Conservation (phyloP, 345 rosid species). For the Bruguiera gymnorhiza region DNA sequence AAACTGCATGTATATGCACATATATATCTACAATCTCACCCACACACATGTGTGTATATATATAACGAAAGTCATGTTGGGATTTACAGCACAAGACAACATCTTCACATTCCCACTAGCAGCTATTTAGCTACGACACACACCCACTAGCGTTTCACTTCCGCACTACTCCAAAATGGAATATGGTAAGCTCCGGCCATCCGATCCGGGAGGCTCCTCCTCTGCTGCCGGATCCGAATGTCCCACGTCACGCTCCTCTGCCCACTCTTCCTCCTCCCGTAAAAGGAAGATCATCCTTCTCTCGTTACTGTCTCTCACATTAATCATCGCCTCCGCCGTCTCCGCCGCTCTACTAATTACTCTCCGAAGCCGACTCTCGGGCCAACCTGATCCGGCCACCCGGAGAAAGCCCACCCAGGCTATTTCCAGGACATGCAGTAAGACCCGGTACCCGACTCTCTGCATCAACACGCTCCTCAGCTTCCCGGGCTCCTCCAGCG, state of each 20-base stretch:
- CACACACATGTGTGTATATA: too few relatives aligned
- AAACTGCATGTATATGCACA: too few relatives aligned
- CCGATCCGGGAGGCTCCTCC: constrained; percentile 16
- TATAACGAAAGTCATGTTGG: too few relatives aligned
- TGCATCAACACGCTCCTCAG: constrained; percentile 66
- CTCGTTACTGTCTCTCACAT: constrained; percentile 36
- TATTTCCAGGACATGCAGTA: constrained; percentile 60
- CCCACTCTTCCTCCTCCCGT: constrained; percentile 9
- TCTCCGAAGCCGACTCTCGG: constrained; percentile 23
- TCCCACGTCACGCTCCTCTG: background rate
- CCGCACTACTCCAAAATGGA: background rate
- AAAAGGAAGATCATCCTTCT: constrained; percentile 43
- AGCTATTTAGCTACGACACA: too few relatives aligned
- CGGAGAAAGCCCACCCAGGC: constrained; percentile 67
- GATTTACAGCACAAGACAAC: too few relatives aligned
- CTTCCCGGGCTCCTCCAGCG: constrained; percentile 61
- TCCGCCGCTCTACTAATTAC: constrained; percentile 46
- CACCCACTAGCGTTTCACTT: too few relatives aligned
- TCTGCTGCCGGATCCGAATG: constrained; percentile 4
- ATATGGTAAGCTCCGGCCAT: constrained; percentile 29
- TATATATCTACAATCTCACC: too few relatives aligned
- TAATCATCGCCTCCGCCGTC: constrained; percentile 59
- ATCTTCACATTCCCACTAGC: too few relatives aligned
- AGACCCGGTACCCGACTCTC: constrained; percentile 58
- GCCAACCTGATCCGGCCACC: background rate